Evolutionary conservation across 2,329 filamentous ascomycete species (phyloP).

Genomic region (Alternaria conjuncta): DNA sequence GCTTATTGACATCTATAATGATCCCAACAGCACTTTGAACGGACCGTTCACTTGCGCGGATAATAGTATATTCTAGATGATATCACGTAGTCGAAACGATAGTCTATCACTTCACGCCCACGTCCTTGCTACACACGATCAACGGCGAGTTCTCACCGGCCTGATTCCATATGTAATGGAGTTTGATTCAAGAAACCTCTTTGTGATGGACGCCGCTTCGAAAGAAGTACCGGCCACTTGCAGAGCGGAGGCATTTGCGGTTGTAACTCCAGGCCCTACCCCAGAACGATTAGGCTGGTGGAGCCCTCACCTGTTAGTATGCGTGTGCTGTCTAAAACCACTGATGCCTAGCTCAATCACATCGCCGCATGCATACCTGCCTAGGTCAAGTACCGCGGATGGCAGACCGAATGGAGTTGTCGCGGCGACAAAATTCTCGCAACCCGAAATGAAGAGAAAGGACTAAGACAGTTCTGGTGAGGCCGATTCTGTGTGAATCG

Average conservation of each 20-base stretch:
- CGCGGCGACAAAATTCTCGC: not conserved
- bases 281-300: not conserved
- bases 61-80: conserved; percentile 36
- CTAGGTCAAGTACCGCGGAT: not conserved
- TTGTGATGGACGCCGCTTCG: no score
- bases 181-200: no score
- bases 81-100: not conserved
- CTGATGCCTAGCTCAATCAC: not conserved
- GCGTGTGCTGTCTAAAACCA: not conserved
- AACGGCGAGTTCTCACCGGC: not conserved
- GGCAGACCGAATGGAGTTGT: not conserved
- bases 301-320: not conserved
- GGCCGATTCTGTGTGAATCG: not conserved
- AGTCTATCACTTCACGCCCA: not conserved
- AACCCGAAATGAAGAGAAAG: not conserved
- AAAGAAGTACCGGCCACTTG: no score
- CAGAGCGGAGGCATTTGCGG: not conserved
- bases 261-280: not conserved
- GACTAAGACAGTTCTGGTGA: not conserved
- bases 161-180: not conserved
- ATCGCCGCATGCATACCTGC: not conserved
- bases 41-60: conserved; percentile 39
- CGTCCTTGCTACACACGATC: not conserved
- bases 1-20: conserved; percentile 36
- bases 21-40: conserved; percentile 30